Evolutionary conservation across 1,139 yeast species (phyloP).

Genomic region (Taiozyma sp.): DNA sequence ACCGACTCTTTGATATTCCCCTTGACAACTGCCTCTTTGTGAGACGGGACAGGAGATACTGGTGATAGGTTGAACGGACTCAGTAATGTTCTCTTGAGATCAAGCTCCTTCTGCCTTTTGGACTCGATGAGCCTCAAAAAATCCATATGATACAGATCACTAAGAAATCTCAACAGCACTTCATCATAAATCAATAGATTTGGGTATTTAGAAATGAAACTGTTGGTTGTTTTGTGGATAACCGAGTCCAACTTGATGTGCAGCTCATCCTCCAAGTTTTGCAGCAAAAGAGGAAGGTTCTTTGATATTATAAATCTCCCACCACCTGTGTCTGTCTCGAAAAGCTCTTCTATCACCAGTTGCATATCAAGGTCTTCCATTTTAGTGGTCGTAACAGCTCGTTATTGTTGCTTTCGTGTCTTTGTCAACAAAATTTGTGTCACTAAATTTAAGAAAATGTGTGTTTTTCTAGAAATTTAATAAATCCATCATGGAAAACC

Average conservation of each 20-base stretch:
- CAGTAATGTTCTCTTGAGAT: background rate
- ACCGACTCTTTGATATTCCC: background rate
- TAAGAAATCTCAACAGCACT: constrained; percentile 1
- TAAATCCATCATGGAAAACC: too few species aligned
- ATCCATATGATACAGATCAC: constrained; percentile 4
- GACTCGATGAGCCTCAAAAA: background rate
- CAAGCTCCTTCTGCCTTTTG: background rate
- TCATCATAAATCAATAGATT: background rate
- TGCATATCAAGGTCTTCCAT: background rate
- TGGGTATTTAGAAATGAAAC: constrained; percentile 2
- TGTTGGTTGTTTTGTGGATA: background rate
- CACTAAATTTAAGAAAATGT: background rate
- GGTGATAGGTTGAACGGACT: background rate
- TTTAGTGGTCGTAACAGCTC: background rate
- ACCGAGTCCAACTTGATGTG: background rate
- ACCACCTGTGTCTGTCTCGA: background rate
- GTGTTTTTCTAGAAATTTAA: too few species aligned
- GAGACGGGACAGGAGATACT: background rate
- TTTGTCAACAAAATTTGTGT: background rate
- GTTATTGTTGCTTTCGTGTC: background rate
- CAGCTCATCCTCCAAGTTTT: background rate
- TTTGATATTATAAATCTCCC: background rate
- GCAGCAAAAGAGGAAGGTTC: background rate
- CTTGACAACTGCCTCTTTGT: background rate
- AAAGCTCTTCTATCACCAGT: background rate